Base-by-base conservation (phyloP, 1,284 basidiomycete genomes). In the Cutaneotrichosporon arboriforme region DNA sequence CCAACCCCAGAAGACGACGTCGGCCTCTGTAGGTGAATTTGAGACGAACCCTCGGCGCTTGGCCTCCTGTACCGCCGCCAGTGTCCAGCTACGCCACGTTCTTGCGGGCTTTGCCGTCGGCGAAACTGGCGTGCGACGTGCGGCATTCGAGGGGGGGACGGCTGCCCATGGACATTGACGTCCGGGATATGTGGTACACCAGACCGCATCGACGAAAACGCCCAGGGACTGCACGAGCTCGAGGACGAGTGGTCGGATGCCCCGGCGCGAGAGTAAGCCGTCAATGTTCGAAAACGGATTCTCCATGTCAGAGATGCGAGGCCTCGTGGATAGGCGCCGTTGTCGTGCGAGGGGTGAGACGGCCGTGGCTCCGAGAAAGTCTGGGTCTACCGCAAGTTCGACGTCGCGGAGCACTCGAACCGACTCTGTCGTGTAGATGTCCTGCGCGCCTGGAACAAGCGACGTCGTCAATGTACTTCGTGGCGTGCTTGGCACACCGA, bases 211-310 rank as follows among this genome's bases (percentile, higher is more conserved):
- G 43, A 73, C 50, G 46, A 66, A 72, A 23, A 68, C 65, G 0
- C 71, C 70, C 8, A 73, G 52, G 8, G 70, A 65, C 21, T 71
- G 66, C 2, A 72, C 60, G 10, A 73, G 62, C 52, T 73, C 71
- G 10, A 72, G 52, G 4, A 72, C 69, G 3, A 72, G 60, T 2
- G 71, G 71, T 8, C 71, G 58, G 4, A 73, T 68, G 8, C 71
- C 58, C 13, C 69, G 51, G 18, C 67, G 69, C 4, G 47, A 54
- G 8, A 73, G 55, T 12, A 69, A 54, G 2, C 60, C 31, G 23
- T 63, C 55, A 33, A 73, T 60, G 37, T 65, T 54, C 9, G 55
- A 45, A 52, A 73, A 73, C 2, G 69, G 69, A 49, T 73, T 73
- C 33, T 64, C 63, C 23, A 54, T 49, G n/a, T 61, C 55, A 14